Conservation (phyloP, 2,329 filamentous ascomycete genomes). For the Septoria petroselini region DNA sequence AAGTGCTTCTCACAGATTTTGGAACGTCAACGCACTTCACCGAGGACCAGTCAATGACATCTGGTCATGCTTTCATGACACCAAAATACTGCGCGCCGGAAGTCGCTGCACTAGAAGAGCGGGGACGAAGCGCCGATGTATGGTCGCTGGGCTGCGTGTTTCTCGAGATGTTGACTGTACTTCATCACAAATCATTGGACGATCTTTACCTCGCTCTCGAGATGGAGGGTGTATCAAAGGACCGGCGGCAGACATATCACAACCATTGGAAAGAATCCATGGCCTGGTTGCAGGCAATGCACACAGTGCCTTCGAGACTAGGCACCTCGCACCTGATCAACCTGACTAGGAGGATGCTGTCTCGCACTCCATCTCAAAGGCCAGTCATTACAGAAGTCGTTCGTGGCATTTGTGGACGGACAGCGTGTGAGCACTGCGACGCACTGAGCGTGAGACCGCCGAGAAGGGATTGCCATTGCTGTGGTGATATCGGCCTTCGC, state of each 20-base stretch:
- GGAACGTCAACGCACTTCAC: constrained; percentile 7
- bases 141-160: constrained; percentile 19
- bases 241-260: background rate
- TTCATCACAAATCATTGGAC: background rate
- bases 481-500: too few species aligned
- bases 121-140: constrained; percentile 14
- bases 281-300: too few species aligned
- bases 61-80: constrained; percentile 11
- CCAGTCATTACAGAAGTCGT: too few species aligned
- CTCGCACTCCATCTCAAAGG: too few species aligned
- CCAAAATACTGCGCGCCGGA: constrained; percentile 19
- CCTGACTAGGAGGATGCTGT: too few species aligned
- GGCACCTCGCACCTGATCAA: too few species aligned
- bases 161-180: constrained; percentile 13
- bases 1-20: constrained; percentile 16
- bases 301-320: too few species aligned
- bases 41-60: background rate
- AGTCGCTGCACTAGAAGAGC: background rate
- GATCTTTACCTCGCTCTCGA: background rate
- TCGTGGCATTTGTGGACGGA: too few species aligned
- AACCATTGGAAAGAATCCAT: too few species aligned
- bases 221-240: background rate
- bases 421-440: too few species aligned
- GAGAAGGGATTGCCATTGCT: too few species aligned
- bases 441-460: too few species aligned